Base-by-base conservation (phyloP, 352 stramenopile genomes). In the Phytophthora tentaculata region DNA sequence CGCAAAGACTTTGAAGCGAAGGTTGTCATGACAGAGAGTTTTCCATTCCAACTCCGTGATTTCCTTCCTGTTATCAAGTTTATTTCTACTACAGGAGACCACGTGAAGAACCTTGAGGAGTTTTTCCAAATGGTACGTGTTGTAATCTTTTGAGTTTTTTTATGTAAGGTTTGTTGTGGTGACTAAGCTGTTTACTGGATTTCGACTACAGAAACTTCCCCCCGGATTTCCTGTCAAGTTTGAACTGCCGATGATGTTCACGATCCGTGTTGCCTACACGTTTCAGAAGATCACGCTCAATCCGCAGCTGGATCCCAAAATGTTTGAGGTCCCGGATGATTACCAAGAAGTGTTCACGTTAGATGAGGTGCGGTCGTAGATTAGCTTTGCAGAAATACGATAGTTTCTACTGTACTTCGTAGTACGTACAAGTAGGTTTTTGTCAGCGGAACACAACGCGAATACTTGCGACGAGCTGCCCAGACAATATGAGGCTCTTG, bases 171-270 rank as follows among this genome's bases (percentile, higher is more conserved):
- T n/a, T n/a, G n/a, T n/a, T n/a, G n/a, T n/a, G n/a, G n/a, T n/a
- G n/a, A n/a, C n/a, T n/a, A n/a, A n/a, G n/a, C n/a, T n/a, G n/a
- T n/a, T n/a, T n/a, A n/a, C n/a, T n/a, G n/a, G n/a, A n/a, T n/a
- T n/a, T n/a, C n/a, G 52, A 50, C 19, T 58, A 7, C 29, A 94
- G 86, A 93, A 83, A 85, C 74, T 95, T n/a, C 86, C 86, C 4
- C 79, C 84, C 16, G 86, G 86, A 0, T 95, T 93, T 60, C 86
- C 86, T 16, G 83, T 92, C 35, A 87, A 88, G 54, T 95, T 95
- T 63, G 84, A 95, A 47, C 56, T 95, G 44, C 86, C 86, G 8
- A 92, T 93, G 81, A 86, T 92, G 74, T 90, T 93, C 55, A 95
- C 84, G 2, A 77, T 95, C 10, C 83, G 82, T 37, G 80, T 84